These are phyloP conservation scores for Gymnopilus dilepis DNA, from an alignment of 768 basidiomycete genomes.

Conservation along the genomic window DNA sequence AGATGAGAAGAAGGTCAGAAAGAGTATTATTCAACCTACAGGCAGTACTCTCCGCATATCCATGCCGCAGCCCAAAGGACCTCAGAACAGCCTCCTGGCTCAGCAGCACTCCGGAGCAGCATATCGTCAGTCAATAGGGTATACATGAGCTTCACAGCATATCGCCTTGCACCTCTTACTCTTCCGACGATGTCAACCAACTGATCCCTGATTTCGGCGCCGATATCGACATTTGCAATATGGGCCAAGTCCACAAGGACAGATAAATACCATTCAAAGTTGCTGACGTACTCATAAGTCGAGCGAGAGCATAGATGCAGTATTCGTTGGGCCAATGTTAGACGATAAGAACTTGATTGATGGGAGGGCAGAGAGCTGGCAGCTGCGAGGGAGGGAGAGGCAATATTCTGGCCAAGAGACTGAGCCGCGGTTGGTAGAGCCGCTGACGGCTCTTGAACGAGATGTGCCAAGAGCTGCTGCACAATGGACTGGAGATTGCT, in stretches of 20 bases:
- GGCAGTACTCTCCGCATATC: conserved; percentile 95
- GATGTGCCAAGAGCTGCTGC: conserved; percentile 87
- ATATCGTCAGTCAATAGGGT: conserved; percentile 80
- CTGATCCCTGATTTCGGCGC: conserved; percentile 78
- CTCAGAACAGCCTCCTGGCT: conserved; percentile 79
- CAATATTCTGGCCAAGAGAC: conserved; percentile 51
- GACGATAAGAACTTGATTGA: conserved; percentile 85
- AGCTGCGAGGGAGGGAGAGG: conserved; percentile 38
- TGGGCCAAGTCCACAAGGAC: conserved; percentile 92
- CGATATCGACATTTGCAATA: conserved; percentile 81
- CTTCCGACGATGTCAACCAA: conserved; percentile 87
- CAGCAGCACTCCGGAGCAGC: conserved; percentile 67
- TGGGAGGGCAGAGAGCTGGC: conserved; percentile 52
- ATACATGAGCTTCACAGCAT: conserved; percentile 84
- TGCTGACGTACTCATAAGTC: conserved; percentile 85
- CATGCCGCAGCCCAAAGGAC: conserved; percentile 94
- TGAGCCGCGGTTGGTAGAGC: conserved; percentile 66
- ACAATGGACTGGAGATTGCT: conserved; percentile 89
- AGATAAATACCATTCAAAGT: conserved; percentile 98
- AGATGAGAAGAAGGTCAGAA: conserved; percentile 1
- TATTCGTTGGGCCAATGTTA: conserved; percentile 80
- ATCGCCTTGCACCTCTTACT: conserved; percentile 75
- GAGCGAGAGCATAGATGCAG: conserved; percentile 85
- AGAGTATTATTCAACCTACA: conserved; percentile 53
- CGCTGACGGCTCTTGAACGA: conserved; percentile 64